Evolutionary conservation across 2,329 filamentous ascomycete genomes (phyloP), one percentile per base, ranked within the genome.

Genomic region (Clarireedia paspali): DNA sequence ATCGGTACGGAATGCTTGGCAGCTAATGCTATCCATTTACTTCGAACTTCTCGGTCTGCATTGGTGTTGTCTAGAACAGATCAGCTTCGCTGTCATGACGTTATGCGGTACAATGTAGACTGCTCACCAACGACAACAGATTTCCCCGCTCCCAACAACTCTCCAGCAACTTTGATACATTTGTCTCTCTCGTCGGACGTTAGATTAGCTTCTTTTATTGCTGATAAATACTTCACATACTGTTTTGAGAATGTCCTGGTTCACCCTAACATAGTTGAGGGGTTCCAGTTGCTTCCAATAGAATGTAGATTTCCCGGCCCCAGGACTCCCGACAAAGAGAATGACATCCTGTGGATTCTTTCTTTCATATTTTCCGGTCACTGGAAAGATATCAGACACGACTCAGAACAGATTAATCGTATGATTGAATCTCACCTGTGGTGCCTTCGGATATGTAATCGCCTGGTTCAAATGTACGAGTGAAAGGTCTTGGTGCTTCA

Each of bases 271-370:
- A 68, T 95, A 97, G 3, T 85, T 88, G 27, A 94, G 72, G 24
- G 88, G 87, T 68, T 91, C 78, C 38, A 97, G 74, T 61, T 88
- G 75, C 59, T 80, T 84, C 83, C 86, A 89, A 72, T 87, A 96
- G 66, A 94, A 96, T 0, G 90, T 92, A 40, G 89, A 95, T 72
- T 99, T 97, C 17, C 94, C 94, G 7, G 90, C 84, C 1, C 89
- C 91, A 0, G 94, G 94, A 48, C 88, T 89, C 1, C 94, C 94
- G 66, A 89, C 92, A 69, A 95, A 89, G 6, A 97, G 71, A 24
- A 97, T 81, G 14, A 97, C 75, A 55, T 96, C 91, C 61, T 83
- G 71, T 5, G 80, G 70, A 64, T 86, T 82, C 51, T 76, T 79
- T 72, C 85, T 89, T 47, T 79, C 75, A 7, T 64, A 67, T 0